Conservation (phyloP, 768 basidiomycete species). For the Russula olivacea region DNA sequence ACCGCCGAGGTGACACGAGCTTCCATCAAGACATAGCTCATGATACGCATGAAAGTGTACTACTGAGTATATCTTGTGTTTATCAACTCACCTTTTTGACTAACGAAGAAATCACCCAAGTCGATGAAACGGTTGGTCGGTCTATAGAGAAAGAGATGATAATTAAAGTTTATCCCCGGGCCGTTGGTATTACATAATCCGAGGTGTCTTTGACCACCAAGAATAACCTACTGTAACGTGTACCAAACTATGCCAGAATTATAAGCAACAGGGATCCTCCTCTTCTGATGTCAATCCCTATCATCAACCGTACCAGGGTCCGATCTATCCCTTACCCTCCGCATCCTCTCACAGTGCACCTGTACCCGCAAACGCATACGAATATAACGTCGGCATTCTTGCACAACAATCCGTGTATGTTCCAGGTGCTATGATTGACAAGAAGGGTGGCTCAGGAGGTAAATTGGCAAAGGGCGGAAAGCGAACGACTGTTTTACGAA, state of each 20-base stretch:
- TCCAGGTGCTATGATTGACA: slow-evolving; percentile 86
- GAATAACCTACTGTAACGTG: too few species aligned
- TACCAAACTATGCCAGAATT: slow-evolving; percentile 47
- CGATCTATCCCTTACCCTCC: slow-evolving; percentile 58
- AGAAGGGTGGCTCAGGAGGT: slow-evolving; percentile 78
- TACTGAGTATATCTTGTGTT: background rate
- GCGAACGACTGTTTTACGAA: slow-evolving; percentile 87
- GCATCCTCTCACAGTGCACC: slow-evolving; percentile 68
- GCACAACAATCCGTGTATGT: slow-evolving; percentile 92
- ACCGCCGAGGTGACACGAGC: slow-evolving; percentile 32
- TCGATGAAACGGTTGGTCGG: slow-evolving; percentile 7
- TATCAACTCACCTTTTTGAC: slow-evolving; percentile 11
- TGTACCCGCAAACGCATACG: slow-evolving; percentile 85
- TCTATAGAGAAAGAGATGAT: background rate
- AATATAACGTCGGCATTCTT: slow-evolving; percentile 86
- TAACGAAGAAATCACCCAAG: background rate
- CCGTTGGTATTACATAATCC: slow-evolving; percentile 11
- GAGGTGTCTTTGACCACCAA: too few species aligned
- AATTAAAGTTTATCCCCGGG: slow-evolving; percentile 10
- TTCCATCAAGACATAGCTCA: background rate
- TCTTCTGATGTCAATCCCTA: slow-evolving; percentile 68
- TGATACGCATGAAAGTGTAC: background rate
- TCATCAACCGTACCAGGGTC: slow-evolving; percentile 73
- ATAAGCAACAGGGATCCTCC: slow-evolving; percentile 22
- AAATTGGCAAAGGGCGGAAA: slow-evolving; percentile 88